Conservation (phyloP, 73 alveolate genomes). For the Paramecium octaurelia region DNA sequence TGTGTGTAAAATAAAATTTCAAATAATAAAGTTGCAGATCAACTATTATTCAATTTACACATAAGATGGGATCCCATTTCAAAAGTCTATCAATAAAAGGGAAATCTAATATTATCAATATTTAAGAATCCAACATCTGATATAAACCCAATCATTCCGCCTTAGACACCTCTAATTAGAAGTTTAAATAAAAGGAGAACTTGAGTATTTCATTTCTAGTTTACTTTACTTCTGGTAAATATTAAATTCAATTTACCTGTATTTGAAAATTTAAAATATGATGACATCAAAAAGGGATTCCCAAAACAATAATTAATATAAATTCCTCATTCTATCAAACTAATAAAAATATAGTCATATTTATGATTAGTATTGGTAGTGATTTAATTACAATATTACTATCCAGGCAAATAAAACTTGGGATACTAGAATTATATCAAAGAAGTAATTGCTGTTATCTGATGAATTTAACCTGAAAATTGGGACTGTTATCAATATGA, state of each 20-base stretch:
- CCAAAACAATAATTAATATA: neutral
- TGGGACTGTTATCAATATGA: neutral
- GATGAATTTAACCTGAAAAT: constrained; percentile 36
- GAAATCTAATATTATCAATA: neutral
- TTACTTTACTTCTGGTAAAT: neutral
- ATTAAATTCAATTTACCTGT: neutral
- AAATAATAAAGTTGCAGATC: neutral
- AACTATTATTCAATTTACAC: neutral
- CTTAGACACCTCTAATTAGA: neutral
- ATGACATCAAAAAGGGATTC: constrained; percentile 47
- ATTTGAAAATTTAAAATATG: neutral
- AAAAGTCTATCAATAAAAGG: neutral
- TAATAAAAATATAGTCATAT: constrained; percentile 47
- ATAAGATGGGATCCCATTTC: neutral
- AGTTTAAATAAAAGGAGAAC: neutral
- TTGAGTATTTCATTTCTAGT: neutral
- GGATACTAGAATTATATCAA: neutral
- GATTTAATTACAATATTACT: constrained; percentile 31
- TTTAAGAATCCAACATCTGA: neutral
- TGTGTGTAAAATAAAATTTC: neutral
- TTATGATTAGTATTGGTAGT: constrained; percentile 35
- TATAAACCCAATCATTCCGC: no score
- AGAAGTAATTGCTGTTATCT: neutral
- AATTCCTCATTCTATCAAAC: neutral
- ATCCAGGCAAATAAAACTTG: neutral